A percentile compares a stretch with the other conserved stretches of the same genome.
phyloP scores from a whole-genome alignment of 495 filamentous ascomycete genomes.

The Hypoxylon perforatum region DNA sequence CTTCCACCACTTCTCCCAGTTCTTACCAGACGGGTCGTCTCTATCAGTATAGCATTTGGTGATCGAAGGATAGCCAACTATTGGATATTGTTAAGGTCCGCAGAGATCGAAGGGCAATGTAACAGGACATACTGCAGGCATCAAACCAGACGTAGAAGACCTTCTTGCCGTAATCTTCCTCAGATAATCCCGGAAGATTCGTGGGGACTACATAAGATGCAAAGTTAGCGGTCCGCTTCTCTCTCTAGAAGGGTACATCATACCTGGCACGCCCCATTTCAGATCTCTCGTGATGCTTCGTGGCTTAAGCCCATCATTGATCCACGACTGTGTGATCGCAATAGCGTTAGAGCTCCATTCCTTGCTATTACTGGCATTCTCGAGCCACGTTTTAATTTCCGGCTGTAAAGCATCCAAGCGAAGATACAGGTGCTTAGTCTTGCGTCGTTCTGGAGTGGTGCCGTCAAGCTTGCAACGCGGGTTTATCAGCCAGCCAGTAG shows the following conservation, averaged over 20 bases:
- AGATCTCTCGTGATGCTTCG: constrained; percentile 93
- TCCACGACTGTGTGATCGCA: constrained; percentile 79
- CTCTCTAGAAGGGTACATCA: constrained; percentile 38
- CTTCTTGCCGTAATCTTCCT: constrained; percentile 76
- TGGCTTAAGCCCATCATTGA: constrained; percentile 82
- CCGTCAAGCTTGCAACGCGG: constrained; percentile 85
- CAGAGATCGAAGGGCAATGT: not conserved
- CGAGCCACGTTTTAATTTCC: constrained; percentile 76
- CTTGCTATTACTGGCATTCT: constrained; percentile 57
- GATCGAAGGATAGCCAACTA: constrained; percentile 89
- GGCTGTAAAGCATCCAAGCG: constrained; percentile 82
- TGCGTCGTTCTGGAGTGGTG: constrained; percentile 75
- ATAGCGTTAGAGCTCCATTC: constrained; percentile 82
- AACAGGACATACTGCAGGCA: constrained; percentile 70
- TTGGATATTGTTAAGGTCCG: constrained; percentile 10
- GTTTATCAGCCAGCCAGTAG: constrained; percentile 55
- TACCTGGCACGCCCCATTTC: constrained; percentile 82
- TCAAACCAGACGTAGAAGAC: constrained; percentile 99
- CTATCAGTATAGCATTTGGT: constrained; percentile 87
- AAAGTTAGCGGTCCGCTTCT: constrained; percentile 17
- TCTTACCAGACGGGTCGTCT: constrained; percentile 40
- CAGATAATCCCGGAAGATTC: constrained; percentile 61
- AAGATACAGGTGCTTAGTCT: constrained; percentile 75
- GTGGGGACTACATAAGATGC: constrained; percentile 40
- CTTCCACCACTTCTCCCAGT: constrained; percentile 97